A percentile compares a stretch with the other conserved stretches of the same genome.
Conservation (phyloP, 2,329 filamentous ascomycete genomes). For the Epicoccum nigrum region DNA sequence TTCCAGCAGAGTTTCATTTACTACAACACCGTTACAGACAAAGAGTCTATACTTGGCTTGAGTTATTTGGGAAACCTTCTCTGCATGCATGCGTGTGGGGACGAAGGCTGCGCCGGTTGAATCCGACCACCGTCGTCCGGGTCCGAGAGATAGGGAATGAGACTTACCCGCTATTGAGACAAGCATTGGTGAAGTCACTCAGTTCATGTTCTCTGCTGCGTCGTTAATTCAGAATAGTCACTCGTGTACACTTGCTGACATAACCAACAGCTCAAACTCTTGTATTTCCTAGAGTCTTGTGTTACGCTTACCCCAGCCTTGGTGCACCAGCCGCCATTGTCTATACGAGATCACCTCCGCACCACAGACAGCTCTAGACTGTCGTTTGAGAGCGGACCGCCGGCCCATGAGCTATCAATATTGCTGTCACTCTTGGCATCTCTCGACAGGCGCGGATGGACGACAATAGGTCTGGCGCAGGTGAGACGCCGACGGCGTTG, state of each 20-base stretch:
- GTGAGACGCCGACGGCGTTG: neutral
- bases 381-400: slow-evolving; percentile 37
- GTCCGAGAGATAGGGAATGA: neutral
- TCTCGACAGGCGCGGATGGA: neutral
- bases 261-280: neutral
- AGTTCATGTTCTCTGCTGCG: neutral
- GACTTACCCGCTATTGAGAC: no score
- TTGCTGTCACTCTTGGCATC: slow-evolving; percentile 39
- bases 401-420: slow-evolving; percentile 45
- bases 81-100: neutral
- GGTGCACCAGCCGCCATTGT: slow-evolving; percentile 16
- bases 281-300: slow-evolving; percentile 22
- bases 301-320: neutral
- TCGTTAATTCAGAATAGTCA: neutral
- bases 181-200: no score
- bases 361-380: slow-evolving; percentile 26
- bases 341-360: slow-evolving; percentile 44
- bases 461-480: neutral
- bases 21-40: neutral
- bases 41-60: neutral
- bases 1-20: neutral
- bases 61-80: slow-evolving; percentile 1
- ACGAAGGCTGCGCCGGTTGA: neutral
- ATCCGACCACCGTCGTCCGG: neutral
- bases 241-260: neutral